These are phyloP conservation scores for Mastigamoeba balamuthi DNA, from an alignment of 78 protist species.

Conservation along the genomic window DNA sequence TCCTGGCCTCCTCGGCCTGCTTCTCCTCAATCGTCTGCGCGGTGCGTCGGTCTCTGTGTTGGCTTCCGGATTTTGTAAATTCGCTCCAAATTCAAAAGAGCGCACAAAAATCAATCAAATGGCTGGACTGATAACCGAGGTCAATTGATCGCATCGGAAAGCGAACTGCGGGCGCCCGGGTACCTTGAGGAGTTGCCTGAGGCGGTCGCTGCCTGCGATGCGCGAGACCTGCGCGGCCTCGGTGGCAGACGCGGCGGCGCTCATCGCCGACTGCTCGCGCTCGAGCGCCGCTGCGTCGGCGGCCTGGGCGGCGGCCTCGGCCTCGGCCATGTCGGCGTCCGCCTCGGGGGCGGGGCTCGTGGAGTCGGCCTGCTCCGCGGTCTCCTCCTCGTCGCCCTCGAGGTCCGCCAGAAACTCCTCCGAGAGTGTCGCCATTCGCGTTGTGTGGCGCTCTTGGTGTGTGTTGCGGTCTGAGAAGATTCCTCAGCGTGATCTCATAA, in stretches of 20 bases:
- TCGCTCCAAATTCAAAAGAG: background rate
- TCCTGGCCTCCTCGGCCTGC: constrained; percentile 10
- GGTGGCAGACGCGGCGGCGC: background rate
- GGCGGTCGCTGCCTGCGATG: too few relatives aligned
- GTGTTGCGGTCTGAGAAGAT: too few relatives aligned
- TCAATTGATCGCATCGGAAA: too few relatives aligned
- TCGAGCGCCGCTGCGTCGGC: background rate
- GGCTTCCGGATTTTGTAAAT: background rate
- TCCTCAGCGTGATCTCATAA: too few relatives aligned
- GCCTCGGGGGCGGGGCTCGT: background rate
- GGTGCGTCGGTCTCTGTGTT: background rate
- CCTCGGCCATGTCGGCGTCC: background rate
- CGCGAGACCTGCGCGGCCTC: background rate
- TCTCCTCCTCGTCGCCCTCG: constrained; percentile 28
- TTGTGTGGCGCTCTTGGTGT: too few relatives aligned
- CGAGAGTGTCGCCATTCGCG: constrained; percentile 35
- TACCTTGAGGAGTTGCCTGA: too few relatives aligned
- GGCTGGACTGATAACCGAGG: too few relatives aligned
- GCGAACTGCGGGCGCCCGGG: too few relatives aligned
- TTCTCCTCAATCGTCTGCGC: constrained; percentile 20
- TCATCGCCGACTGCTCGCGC: background rate
- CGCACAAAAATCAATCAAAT: background rate
- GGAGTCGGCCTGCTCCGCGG: background rate
- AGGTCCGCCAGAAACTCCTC: constrained; percentile 41
- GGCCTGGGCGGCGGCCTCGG: background rate